Percentiles rank a stretch among this genome's conserved stretches.
phyloP scores from a whole-genome alignment of 2,329 filamentous ascomycete genomes.

The Clonostachys byssicola region DNA sequence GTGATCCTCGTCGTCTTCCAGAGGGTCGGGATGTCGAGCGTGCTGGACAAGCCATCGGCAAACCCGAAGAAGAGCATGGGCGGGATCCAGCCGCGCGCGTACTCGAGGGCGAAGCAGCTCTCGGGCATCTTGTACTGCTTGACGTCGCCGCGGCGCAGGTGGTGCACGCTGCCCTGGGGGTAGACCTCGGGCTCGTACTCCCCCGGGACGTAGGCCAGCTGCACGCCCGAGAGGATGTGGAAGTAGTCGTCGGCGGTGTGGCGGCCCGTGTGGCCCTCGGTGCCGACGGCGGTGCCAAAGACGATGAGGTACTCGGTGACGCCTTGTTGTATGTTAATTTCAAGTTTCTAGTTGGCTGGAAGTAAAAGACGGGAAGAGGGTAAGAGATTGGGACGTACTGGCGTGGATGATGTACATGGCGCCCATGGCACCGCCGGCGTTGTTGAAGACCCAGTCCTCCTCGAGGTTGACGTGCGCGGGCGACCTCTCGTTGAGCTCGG shows the following conservation, averaged over 20 bases:
- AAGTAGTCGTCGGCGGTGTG: constrained; percentile 96
- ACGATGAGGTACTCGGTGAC: constrained; percentile 89
- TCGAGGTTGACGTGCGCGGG: constrained; percentile 58
- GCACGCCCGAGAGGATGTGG: constrained; percentile 77
- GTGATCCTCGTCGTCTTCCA: constrained; percentile 76
- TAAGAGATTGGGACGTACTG: constrained; percentile 28
- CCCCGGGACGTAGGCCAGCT: constrained; percentile 71
- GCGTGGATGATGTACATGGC: constrained; percentile 88
- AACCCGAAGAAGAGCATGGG: constrained; percentile 90
- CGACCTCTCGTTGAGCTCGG: constrained; percentile 54
- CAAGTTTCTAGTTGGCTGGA: background rate
- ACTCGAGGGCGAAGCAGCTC: constrained; percentile 76
- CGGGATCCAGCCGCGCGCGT: constrained; percentile 85
- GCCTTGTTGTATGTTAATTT: constrained; percentile 27
- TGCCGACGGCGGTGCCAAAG: constrained; percentile 79
- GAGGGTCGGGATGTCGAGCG: constrained; percentile 79
- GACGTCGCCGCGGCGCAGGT: constrained; percentile 64
- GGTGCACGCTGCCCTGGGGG: constrained; percentile 64
- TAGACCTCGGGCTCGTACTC: constrained; percentile 67
- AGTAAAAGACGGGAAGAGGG: background rate
- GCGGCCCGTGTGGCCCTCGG: constrained; percentile 82
- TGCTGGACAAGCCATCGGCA: constrained; percentile 75
- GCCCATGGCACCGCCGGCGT: constrained; percentile 87
- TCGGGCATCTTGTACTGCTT: constrained; percentile 83
- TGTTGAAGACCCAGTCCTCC: constrained; percentile 90